Conservation (phyloP, 2,329 filamentous ascomycete species). For the Scedosporium apiospermum region DNA sequence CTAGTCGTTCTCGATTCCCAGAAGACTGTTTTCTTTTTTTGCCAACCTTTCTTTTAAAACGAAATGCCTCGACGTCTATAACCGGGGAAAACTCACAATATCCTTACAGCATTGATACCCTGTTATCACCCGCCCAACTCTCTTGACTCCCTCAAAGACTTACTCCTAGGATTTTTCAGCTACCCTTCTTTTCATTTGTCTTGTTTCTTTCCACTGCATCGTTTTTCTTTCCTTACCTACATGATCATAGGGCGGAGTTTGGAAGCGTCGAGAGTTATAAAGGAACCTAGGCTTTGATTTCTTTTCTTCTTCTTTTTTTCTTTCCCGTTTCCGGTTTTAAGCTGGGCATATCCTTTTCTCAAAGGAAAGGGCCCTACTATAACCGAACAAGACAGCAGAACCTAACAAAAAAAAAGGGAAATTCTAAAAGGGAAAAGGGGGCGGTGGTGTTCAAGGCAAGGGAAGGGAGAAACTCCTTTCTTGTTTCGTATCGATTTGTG, state of each 20-base stretch:
- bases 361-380: not conserved
- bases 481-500: slow-evolving; percentile 1
- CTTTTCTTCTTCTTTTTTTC: not conserved
- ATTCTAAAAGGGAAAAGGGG: not conserved
- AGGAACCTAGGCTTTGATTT: not conserved
- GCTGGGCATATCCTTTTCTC: not conserved
- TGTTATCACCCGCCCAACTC: not conserved
- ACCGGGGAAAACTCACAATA: too few species aligned
- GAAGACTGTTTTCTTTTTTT: not conserved
- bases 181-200: not conserved
- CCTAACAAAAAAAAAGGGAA: not conserved
- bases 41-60: too few species aligned
- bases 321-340: not conserved
- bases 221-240: not conserved
- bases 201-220: not conserved
- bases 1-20: not conserved
- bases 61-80: too few species aligned
- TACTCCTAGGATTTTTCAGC: not conserved
- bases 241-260: not conserved
- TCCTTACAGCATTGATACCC: too few species aligned
- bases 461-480: not conserved
- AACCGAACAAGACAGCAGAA: not conserved
- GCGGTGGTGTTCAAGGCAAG: not conserved
- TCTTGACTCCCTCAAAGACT: not conserved
- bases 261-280: not conserved